phyloP scores from a whole-genome alignment of 2,329 filamentous ascomycete genomes.

The Colletotrichum camelliae region DNA sequence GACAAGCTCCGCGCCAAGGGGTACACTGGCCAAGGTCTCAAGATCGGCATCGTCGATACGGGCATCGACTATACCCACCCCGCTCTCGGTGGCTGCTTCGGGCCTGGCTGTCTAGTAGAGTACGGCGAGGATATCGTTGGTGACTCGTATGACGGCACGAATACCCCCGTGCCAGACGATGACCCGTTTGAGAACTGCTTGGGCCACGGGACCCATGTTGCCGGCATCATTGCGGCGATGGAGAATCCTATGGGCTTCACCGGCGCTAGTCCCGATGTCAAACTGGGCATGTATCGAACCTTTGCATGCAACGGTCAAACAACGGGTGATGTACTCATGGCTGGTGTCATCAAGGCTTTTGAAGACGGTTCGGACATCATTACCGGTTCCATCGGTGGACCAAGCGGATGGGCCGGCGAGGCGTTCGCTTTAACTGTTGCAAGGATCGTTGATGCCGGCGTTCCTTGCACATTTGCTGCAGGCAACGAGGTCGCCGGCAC shows the following conservation, averaged over 20 bases:
- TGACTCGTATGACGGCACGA: constrained; percentile 34
- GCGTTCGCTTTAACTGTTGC: constrained; percentile 55
- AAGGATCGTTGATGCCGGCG: constrained; percentile 57
- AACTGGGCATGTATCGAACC: constrained; percentile 42
- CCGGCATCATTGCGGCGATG: constrained; percentile 50
- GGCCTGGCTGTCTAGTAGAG: constrained; percentile 47
- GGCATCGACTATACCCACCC: constrained; percentile 50
- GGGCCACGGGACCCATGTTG: constrained; percentile 50
- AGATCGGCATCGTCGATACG: constrained; percentile 58
- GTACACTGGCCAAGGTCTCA: constrained; percentile 54
- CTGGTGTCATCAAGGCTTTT: constrained; percentile 43
- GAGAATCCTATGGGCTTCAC: constrained; percentile 39
- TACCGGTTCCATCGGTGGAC: constrained; percentile 56
- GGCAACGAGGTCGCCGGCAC: constrained; percentile 50
- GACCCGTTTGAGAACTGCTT: constrained; percentile 43
- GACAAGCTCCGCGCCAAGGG: constrained; percentile 55
- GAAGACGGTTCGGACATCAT: constrained; percentile 54
- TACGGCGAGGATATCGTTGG: constrained; percentile 50
- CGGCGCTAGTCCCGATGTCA: constrained; percentile 44
- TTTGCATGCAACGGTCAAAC: constrained; percentile 37
- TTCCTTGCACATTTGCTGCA: constrained; percentile 58
- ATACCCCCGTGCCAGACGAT: constrained; percentile 35
- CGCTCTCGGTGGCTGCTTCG: constrained; percentile 53
- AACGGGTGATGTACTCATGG: constrained; percentile 42
- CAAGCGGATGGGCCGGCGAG: constrained; percentile 57